Evolutionary conservation across 495 filamentous ascomycete species (phyloP).

Genomic region (Penicillium silybi): DNA sequence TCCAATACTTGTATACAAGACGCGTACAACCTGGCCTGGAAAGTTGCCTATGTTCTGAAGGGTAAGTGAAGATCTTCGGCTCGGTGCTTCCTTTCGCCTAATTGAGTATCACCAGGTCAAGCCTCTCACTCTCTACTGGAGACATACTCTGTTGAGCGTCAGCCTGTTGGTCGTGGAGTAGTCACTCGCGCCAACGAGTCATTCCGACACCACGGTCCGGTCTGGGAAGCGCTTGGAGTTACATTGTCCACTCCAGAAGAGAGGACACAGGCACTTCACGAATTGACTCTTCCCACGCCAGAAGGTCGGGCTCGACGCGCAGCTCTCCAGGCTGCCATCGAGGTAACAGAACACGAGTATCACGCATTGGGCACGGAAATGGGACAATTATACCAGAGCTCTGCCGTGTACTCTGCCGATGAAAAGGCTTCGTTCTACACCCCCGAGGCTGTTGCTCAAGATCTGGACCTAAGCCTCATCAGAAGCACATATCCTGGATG

Average conservation of each 20-base stretch:
- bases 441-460: constrained; percentile 26
- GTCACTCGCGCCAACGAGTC: constrained; percentile 48
- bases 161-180: constrained; percentile 46
- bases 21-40: constrained; percentile 55
- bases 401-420: constrained; percentile 34
- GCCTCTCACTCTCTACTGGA: constrained; percentile 39
- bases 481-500: constrained; percentile 46
- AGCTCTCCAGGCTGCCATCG: constrained; percentile 27
- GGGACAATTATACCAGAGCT: constrained; percentile 44
- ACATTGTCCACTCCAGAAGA: constrained; percentile 24
- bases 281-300: constrained; percentile 28
- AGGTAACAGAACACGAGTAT: constrained; percentile 42
- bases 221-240: constrained; percentile 47
- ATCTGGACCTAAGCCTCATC: constrained; percentile 18
- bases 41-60: constrained; percentile 46
- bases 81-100: constrained; percentile 10
- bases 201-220: constrained; percentile 38
- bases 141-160: constrained; percentile 44
- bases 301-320: constrained; percentile 33
- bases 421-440: constrained; percentile 25
- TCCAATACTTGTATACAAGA: constrained; percentile 55
- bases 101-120: constrained; percentile 19
- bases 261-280: constrained; percentile 25
- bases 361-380: constrained; percentile 49
- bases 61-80: constrained; percentile 15